Evolutionary conservation across 805 yeast genomes (phyloP), one percentile per base, ranked within the genome.

Genomic region (Cyberlindnera euphorbiae): DNA sequence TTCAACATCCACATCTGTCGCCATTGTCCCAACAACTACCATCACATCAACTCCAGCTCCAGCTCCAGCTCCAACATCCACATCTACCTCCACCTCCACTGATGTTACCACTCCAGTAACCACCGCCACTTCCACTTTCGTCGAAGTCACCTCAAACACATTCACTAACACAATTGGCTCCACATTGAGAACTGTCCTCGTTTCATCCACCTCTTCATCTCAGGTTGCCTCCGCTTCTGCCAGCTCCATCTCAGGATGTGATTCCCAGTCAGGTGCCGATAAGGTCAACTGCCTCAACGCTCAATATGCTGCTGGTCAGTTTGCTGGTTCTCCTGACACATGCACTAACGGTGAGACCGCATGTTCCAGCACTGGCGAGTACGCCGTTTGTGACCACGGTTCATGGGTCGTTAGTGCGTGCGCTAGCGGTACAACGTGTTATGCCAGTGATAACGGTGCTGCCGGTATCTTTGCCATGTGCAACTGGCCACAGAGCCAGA

Each of bases 371-470:
- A 59, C 62, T 45, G 83, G 81, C 24, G 39, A 60, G 14, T 66
- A 71, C 45, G 77, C 82, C 13, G 60, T 77, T 30, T 79, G 85
- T 58, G 66, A 72, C 47, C 63, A 60, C 50, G 78, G 79, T 26
- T 39, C 56, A 17, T 80, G 86, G 86, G 80, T 73, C 11, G 53
- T 48, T 14, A 65, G 67, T 50, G 65, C 58, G 26, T 79, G 87
- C 61, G 73, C 82, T n/a, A 60, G 70, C 3, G 81, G 82, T 30
- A 78, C 86, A 4, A 64, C 75, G 2, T 79, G 87, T 58, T 69
- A 62, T 45, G 82, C 84, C 17, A 71, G 62, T 47, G 64, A 57
- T 22, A 50, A 53, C 25, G 64, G 62, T 36, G 61, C 59, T n/a
- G 46, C 42, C 24, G 78, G 22, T 19, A 19, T 73, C 30, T 61